A percentile compares a stretch with the other conserved stretches of the same genome.
These are phyloP conservation scores for Solanum phureja DNA, from an alignment of 257 asterid species.

Conservation along the genomic window DNA sequence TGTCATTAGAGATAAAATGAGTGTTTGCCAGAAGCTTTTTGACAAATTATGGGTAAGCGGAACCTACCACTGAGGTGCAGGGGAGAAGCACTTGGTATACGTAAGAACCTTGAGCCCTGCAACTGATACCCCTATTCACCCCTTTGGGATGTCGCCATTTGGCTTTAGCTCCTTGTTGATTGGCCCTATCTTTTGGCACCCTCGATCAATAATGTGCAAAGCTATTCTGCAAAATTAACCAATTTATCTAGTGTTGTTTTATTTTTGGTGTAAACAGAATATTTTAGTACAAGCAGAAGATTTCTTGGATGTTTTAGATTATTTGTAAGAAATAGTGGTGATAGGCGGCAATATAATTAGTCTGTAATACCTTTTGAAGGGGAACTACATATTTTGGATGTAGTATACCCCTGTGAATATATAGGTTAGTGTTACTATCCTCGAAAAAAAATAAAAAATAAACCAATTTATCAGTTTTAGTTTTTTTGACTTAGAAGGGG, in stretches of 20 bases:
- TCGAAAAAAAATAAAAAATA: too few relatives aligned
- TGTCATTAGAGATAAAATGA: background rate
- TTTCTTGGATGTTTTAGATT: too few relatives aligned
- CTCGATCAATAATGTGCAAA: background rate
- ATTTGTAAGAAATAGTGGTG: too few relatives aligned
- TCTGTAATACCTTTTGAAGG: too few relatives aligned
- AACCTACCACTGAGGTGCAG: background rate
- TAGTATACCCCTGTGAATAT: too few relatives aligned
- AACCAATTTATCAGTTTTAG: background rate
- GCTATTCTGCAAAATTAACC: background rate
- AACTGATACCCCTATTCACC: background rate
- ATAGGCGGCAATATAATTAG: too few relatives aligned
- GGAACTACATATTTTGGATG: too few relatives aligned
- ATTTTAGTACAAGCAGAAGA: too few relatives aligned
- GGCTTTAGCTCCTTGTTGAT: background rate
- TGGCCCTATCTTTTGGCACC: background rate
- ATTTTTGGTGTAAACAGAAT: background rate
- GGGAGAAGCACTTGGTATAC: background rate
- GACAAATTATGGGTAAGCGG: background rate
- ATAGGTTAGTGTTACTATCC: too few relatives aligned
- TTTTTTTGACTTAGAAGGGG: background rate
- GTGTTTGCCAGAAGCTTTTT: background rate
- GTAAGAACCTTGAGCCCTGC: too few relatives aligned
- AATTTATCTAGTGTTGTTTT: too few relatives aligned
- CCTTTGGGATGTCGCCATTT: background rate